Evolutionary conservation across 202 grass and related monocot genomes (phyloP).

Genomic region (Zizania palustris): DNA sequence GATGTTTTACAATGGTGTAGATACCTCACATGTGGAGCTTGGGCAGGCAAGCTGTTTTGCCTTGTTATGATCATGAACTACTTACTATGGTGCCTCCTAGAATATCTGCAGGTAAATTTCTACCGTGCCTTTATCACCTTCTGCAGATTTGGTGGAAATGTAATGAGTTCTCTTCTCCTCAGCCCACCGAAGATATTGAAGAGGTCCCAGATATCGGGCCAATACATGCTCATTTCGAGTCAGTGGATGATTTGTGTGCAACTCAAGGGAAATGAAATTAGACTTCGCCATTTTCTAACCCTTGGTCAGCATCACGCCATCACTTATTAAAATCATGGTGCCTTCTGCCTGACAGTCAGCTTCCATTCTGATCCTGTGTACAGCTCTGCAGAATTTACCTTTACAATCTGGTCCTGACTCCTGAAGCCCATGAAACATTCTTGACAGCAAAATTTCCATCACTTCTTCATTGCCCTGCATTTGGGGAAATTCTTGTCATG

Average conservation of each 20-base stretch:
- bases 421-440: not conserved
- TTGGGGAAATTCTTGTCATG: conserved; percentile 9
- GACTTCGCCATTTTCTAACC: conserved; percentile 15
- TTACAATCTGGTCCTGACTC: not conserved
- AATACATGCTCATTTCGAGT: conserved; percentile 38
- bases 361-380: not conserved
- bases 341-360: not conserved
- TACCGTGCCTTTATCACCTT: conserved; percentile 5
- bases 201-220: conserved; percentile 72
- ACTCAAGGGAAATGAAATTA: not conserved
- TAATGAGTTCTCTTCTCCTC: conserved; percentile 1
- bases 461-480: not conserved
- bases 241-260: conserved; percentile 18
- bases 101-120: conserved; percentile 67
- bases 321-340: not conserved
- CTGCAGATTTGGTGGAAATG: not conserved
- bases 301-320: not conserved
- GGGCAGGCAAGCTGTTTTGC: conserved; percentile 91
- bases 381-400: not conserved
- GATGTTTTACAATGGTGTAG: conserved; percentile 46
- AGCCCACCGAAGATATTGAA: conserved; percentile 83
- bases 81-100: conserved; percentile 69
- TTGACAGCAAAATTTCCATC: not conserved
- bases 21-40: conserved; percentile 83
- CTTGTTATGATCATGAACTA: conserved; percentile 92